phyloP scores from a whole-genome alignment of 352 stramenopile species.

The Globisporangium cederbergense region DNA sequence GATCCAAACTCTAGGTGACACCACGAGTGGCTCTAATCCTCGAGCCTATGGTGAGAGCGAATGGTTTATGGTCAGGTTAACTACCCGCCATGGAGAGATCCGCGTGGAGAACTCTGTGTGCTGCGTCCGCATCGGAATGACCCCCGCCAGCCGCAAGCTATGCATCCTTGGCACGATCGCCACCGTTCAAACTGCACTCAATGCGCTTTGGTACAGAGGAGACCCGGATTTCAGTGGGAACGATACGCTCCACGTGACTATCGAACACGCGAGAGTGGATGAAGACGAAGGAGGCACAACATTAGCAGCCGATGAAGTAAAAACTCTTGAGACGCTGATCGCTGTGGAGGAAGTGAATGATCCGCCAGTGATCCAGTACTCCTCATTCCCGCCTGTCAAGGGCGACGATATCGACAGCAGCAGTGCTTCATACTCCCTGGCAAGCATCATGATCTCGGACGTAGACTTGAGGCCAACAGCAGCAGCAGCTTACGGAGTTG shows the following conservation, averaged over 20 bases:
- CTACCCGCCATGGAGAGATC: slow-evolving; percentile 9
- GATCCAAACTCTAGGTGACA: background rate
- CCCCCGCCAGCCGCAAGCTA: background rate
- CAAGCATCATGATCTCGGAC: slow-evolving; percentile 8
- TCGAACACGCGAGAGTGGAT: background rate
- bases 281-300: background rate
- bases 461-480: background rate
- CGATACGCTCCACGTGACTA: slow-evolving; percentile 11
- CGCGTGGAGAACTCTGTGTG: slow-evolving; percentile 11
- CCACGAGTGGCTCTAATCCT: background rate
- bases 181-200: slow-evolving; percentile 9
- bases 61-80: slow-evolving; percentile 8
- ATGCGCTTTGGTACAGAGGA: slow-evolving; percentile 18
- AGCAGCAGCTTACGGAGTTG: background rate
- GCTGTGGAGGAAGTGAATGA: slow-evolving; percentile 13
- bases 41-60: background rate
- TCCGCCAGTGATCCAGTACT: slow-evolving; percentile 8
- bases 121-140: slow-evolving; percentile 12
- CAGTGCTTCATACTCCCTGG: background rate
- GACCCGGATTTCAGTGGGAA: slow-evolving; percentile 17
- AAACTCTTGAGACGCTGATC: background rate
- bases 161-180: slow-evolving; percentile 7
- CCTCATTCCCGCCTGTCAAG: background rate
- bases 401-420: background rate
- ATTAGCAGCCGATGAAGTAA: background rate